Base-by-base conservation (phyloP, 768 basidiomycete genomes). In the Mycena belliarum region DNA sequence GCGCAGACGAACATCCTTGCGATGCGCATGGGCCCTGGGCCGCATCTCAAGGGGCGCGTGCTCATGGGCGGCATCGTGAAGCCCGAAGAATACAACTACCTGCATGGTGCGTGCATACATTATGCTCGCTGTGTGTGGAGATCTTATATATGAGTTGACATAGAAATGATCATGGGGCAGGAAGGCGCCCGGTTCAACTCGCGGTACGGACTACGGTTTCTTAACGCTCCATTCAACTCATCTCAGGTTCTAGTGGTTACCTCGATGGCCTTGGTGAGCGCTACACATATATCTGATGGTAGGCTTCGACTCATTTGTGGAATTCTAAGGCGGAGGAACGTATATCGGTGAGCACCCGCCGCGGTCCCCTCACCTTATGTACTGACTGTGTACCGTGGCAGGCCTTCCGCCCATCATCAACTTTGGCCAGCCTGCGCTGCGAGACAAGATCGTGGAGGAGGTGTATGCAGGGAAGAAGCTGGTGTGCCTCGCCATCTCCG, bases 11-110 rank as follows among this genome's bases (percentile, higher is more conserved):
- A 85, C 60, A 52, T 91, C 32, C 81, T 87, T 65, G 88, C 89
- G 5, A 94, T 95, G 93, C 81, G 91, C 21, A 70, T 93, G 57
- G 94, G 94, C 33, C 93, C 94, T 0, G 92, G 91, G 33, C 87
- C 88, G 66, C 93, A 95, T 65, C 74, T 95, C 41, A 80, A 91
- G 64, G 93, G 93, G 2, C 77, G 81, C n/a, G 80, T 75, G 8
- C 76, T 96, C 3, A 85, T 92, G 79, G 81, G 78, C 55, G 93
- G 89, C 4, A 66, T 88, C 29, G 84, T 94, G 20, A 82, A 83
- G 61, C 89, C 91, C 1, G 90, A 93, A 69, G 82, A 89, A n/a
- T n/a, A n/a, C n/a, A n/a, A n/a, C n/a, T n/a, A n/a, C n/a, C n/a
- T n/a, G n/a, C n/a, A n/a, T n/a, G n/a, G n/a, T n/a, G n/a, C n/a